Evolutionary conservation across 192 early-diverging fungal species (phyloP), one percentile per base, ranked within the genome.

Genomic region (Linnemannia schmuckeri): DNA sequence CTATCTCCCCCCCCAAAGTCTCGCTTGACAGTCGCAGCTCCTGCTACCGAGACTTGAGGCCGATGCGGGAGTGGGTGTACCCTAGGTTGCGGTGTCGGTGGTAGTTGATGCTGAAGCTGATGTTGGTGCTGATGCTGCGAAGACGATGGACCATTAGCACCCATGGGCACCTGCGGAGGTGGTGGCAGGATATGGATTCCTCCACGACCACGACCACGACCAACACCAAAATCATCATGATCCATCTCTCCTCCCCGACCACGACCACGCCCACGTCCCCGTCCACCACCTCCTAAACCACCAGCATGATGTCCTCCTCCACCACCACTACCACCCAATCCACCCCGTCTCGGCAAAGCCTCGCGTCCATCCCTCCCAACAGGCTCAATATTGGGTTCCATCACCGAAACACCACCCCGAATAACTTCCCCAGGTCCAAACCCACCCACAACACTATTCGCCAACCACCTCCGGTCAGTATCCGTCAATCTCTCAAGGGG

Each of bases 351-450:
- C n/a, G 85, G 79, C 35, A 87, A 74, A 12, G 85, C 79, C 38
- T 87, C 85, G 37, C 85, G 79, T 13, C 85, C 85, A 78, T 87
- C 76, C 4, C 66, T 20, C 1, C 47, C 72, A 8, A 87, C 79
- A 2, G 80, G 44, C 38, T 87, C 83, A 76, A 90, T 90, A 54
- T 90, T 85, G 1, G 89, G 89, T 47, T 90, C 89, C 63, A 83
- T 72, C 37, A 90, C 80, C 17, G 52, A 54, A 4, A 90, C 83
- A 12, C 89, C 89, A n/a, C 89, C 89, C 40, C 87, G 78, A 20
- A 90, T 77, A 4, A 61, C 70, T 22, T 87, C 85, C 35, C 80
- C 69, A 46, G 72, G 44, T 44, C 89, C 87, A 71, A 88, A 88
- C 20, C 89, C 89, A n/a, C 89, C 89, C 9, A 76, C 47, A 37